Evolutionary conservation across 345 rosid genomes (phyloP).

Genomic region (Combretum micranthum): DNA sequence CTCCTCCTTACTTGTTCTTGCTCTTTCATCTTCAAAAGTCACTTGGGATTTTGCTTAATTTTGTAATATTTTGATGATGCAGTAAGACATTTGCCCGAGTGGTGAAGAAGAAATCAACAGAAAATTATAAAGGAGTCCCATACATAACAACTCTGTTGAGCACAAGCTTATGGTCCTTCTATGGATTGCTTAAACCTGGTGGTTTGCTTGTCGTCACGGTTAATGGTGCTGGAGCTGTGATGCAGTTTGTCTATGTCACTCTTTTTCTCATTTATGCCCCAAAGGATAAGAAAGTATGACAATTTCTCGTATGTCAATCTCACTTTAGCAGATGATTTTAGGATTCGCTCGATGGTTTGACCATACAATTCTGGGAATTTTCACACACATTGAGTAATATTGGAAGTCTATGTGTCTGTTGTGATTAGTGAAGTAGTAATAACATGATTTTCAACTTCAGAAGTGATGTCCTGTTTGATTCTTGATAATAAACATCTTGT

Average conservation of each 20-base stretch:
- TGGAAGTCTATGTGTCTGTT: no score
- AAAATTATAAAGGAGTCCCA: conserved; percentile 45
- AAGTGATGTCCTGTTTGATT: no score
- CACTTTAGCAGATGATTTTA: not conserved
- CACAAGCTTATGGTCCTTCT: conserved; percentile 58
- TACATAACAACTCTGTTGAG: conserved; percentile 50
- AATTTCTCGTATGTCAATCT: not conserved
- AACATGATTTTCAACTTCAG: no score
- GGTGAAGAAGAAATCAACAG: conserved; percentile 47
- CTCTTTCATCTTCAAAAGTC: no score
- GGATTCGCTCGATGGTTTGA: no score
- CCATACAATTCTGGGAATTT: no score
- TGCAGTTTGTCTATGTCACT: conserved; percentile 40
- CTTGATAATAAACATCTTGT: no score
- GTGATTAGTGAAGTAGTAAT: no score
- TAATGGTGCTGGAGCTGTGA: conserved; percentile 36
- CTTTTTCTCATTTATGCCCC: conserved; percentile 43
- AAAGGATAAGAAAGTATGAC: conserved; percentile 34
- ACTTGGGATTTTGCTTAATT: not conserved
- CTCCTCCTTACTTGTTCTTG: no score
- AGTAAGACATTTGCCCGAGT: conserved; percentile 40
- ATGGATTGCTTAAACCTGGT: conserved; percentile 46
- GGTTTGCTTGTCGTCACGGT: conserved; percentile 45
- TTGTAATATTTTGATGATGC: not conserved
- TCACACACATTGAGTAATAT: no score